Conservation (phyloP, 2,329 filamentous ascomycete species). For the Boeremia exigua region DNA sequence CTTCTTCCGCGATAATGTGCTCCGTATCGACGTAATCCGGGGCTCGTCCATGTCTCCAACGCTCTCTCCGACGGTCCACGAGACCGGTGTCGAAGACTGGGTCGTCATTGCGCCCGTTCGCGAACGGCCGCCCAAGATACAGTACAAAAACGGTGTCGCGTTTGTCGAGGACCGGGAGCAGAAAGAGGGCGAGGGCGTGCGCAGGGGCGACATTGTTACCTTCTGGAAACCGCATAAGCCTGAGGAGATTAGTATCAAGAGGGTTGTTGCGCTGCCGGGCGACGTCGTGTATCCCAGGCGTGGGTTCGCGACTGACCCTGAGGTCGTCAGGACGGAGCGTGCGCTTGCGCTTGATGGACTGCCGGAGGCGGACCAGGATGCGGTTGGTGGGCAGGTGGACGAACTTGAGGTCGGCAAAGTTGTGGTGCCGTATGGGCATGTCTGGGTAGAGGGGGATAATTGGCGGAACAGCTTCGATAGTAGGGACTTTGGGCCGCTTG, state of each 20-base stretch:
- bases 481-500: slow-evolving; percentile 87
- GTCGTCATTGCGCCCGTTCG: slow-evolving; percentile 45
- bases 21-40: slow-evolving; percentile 46
- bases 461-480: slow-evolving; percentile 77
- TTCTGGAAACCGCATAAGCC: slow-evolving; percentile 68
- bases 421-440: slow-evolving; percentile 78
- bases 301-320: slow-evolving; percentile 55
- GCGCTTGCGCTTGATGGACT: slow-evolving; percentile 40
- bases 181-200: slow-evolving; percentile 38
- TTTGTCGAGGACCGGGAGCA: slow-evolving; percentile 1
- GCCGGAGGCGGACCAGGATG: slow-evolving; percentile 24
- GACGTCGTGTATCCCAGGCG: slow-evolving; percentile 66
- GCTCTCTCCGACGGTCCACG: slow-evolving; percentile 50
- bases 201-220: slow-evolving; percentile 54
- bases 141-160: slow-evolving; percentile 10
- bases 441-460: slow-evolving; percentile 96
- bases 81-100: slow-evolving; percentile 47
- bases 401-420: slow-evolving; percentile 47
- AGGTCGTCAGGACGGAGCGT: slow-evolving; percentile 14
- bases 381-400: slow-evolving; percentile 16
- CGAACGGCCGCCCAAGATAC: slow-evolving; percentile 22
- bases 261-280: slow-evolving; percentile 80
- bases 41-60: slow-evolving; percentile 56
- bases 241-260: slow-evolving; percentile 75
- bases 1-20: slow-evolving; percentile 50